These are phyloP conservation scores for Triadica sebifera DNA, from an alignment of 345 rosid genomes.

Conservation along the genomic window DNA sequence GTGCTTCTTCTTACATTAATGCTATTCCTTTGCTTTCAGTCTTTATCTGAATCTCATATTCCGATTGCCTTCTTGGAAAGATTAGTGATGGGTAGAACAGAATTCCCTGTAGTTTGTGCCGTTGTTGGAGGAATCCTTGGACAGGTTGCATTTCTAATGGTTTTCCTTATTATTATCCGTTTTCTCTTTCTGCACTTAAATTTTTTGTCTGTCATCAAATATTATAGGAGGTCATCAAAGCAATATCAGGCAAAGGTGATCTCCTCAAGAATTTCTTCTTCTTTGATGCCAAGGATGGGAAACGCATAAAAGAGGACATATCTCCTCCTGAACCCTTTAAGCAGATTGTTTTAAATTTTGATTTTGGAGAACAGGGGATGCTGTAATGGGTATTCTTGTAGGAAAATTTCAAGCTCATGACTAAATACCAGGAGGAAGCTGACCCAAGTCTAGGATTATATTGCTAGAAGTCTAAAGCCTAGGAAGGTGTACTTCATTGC, in stretches of 20 bases:
- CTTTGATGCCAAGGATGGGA: conserved; percentile 83
- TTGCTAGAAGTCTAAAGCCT: not conserved
- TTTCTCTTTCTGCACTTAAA: not conserved
- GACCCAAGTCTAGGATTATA: conserved; percentile 7
- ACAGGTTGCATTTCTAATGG: conserved; percentile 53
- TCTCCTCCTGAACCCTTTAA: conserved; percentile 32
- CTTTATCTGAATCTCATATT: conserved; percentile 52
- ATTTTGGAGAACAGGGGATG: conserved; percentile 2
- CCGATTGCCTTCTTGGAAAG: conserved; percentile 72
- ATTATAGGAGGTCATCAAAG: conserved; percentile 92
- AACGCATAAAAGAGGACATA: conserved; percentile 84
- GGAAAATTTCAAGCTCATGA: not conserved
- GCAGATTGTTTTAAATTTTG: not conserved
- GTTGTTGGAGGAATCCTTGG: conserved; percentile 88
- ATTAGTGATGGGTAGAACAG: conserved; percentile 45
- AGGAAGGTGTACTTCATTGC: not conserved
- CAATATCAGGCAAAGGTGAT: conserved; percentile 79
- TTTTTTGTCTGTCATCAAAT: conserved; percentile 11
- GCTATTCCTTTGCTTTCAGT: conserved; percentile 36
- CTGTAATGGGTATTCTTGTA: not conserved
- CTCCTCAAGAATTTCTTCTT: conserved; percentile 91
- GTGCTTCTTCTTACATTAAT: conserved; percentile 6
- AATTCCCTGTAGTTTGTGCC: conserved; percentile 92
- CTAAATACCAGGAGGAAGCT: conserved; percentile 6
- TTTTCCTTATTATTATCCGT: not conserved